phyloP scores from a whole-genome alignment of 1,139 yeast species.

The Schwanniomyces etchellsii region DNA sequence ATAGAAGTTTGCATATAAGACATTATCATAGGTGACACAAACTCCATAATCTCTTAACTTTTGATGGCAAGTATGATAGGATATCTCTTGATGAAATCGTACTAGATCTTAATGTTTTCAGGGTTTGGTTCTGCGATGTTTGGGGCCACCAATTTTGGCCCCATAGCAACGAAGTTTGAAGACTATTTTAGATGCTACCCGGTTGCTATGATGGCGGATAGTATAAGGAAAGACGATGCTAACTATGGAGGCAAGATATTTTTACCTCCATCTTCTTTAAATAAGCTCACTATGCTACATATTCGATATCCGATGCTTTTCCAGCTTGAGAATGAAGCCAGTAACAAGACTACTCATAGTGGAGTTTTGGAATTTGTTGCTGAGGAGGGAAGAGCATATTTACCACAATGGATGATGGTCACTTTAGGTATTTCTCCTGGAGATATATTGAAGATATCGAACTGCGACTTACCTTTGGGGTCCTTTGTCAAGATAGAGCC shows the following conservation, averaged over 20 bases:
- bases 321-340: constrained; percentile 65
- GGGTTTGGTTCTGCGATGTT: constrained; percentile 39
- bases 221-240: constrained; percentile 69
- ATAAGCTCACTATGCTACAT: constrained; percentile 77
- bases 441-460: constrained; percentile 64
- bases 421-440: constrained; percentile 75
- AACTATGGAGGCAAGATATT: constrained; percentile 97
- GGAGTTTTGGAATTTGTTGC: constrained; percentile 97
- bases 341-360: constrained; percentile 61
- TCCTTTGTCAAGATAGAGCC: constrained; percentile 91
- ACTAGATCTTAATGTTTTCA: constrained; percentile 29
- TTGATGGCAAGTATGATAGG: too few species aligned
- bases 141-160: constrained; percentile 29
- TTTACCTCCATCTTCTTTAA: constrained; percentile 88
- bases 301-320: constrained; percentile 96
- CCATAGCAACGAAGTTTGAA: constrained; percentile 43
- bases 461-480: constrained; percentile 81
- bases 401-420: constrained; percentile 97
- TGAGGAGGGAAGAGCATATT: constrained; percentile 91
- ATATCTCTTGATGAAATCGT: too few species aligned
- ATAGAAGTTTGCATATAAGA: too few species aligned
- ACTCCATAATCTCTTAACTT: too few species aligned
- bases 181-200: constrained; percentile 93
- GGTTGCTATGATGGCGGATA: constrained; percentile 84
- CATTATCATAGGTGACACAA: too few species aligned